phyloP scores from a whole-genome alignment of 106 monocot genomes.

The Xerophyta viscosa region DNA sequence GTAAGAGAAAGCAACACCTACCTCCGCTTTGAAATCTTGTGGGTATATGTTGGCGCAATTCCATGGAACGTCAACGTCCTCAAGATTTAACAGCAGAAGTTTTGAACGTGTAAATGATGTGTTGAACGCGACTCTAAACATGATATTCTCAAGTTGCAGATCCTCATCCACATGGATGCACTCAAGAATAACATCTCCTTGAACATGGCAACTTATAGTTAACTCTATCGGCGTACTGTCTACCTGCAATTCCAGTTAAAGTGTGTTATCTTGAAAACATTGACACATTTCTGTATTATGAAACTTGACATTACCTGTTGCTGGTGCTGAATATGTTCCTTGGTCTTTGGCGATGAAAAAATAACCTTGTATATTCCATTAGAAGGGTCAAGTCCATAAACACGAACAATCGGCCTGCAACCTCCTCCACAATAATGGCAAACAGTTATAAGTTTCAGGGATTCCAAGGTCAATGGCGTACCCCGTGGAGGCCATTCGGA shows the following conservation, averaged over 20 bases:
- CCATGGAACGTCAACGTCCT: slow-evolving; percentile 74
- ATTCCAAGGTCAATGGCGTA: slow-evolving; percentile 48
- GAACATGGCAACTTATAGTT: slow-evolving; percentile 67
- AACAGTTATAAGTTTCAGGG: slow-evolving; percentile 48
- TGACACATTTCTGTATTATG: neutral
- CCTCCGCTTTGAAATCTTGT: slow-evolving; percentile 86
- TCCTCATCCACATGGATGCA: slow-evolving; percentile 60
- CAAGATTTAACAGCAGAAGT: slow-evolving; percentile 45
- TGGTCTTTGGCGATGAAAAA: slow-evolving; percentile 55
- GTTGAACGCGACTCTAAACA: slow-evolving; percentile 92
- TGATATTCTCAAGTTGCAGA: slow-evolving; percentile 42
- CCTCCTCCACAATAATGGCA: slow-evolving; percentile 64
- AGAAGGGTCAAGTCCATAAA: slow-evolving; percentile 63
- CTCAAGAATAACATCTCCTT: slow-evolving; percentile 96
- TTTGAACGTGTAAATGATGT: slow-evolving; percentile 72
- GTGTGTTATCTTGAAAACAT: slow-evolving; percentile 7
- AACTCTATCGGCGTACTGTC: slow-evolving; percentile 43
- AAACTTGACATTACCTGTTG: slow-evolving; percentile 44
- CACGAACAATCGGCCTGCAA: slow-evolving; percentile 72
- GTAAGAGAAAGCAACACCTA: slow-evolving; percentile 27
- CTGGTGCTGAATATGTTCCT: slow-evolving; percentile 38
- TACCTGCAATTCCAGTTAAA: slow-evolving; percentile 51
- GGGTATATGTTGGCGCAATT: slow-evolving; percentile 49
- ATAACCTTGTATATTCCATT: slow-evolving; percentile 43
- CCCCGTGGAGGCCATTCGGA: slow-evolving; percentile 33